Evolutionary conservation across 1,284 basidiomycete species (phyloP).

Genomic region (Calocybe gambosa): DNA sequence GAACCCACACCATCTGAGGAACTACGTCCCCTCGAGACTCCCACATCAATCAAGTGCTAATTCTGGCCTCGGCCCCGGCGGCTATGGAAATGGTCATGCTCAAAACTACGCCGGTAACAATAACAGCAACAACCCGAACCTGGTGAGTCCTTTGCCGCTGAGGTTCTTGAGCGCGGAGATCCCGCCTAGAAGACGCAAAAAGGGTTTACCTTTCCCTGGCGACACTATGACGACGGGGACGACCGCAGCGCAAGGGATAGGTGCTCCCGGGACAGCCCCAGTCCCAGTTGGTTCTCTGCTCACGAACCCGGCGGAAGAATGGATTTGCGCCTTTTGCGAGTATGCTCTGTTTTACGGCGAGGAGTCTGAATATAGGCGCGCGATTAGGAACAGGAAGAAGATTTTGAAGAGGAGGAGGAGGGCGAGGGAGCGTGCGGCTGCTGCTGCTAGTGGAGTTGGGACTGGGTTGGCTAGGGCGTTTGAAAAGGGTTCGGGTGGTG

Average conservation of each 20-base stretch:
- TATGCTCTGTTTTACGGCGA: slow-evolving; percentile 82
- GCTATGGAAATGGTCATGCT: slow-evolving; percentile 28
- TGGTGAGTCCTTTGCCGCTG: slow-evolving; percentile 51
- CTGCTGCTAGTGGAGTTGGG: slow-evolving; percentile 34
- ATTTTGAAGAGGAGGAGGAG: slow-evolving; percentile 68
- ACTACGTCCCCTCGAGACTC: slow-evolving; percentile 78
- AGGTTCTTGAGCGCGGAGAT: slow-evolving; percentile 65
- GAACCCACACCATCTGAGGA: slow-evolving; percentile 86
- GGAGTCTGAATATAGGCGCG: slow-evolving; percentile 53
- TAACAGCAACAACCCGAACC: slow-evolving; percentile 23
- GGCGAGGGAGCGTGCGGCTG: slow-evolving; percentile 72
- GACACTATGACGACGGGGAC: slow-evolving; percentile 1
- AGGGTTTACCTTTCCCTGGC: slow-evolving; percentile 10
- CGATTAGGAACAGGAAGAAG: slow-evolving; percentile 71
- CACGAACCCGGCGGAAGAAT: slow-evolving; percentile 70
- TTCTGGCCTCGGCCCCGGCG: slow-evolving; percentile 27
- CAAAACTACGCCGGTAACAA: background rate
- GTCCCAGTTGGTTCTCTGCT: slow-evolving; percentile 30
- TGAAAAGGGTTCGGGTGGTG: slow-evolving; percentile 24
- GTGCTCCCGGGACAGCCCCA: background rate
- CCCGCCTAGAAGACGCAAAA: slow-evolving; percentile 38
- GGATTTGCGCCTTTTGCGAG: slow-evolving; percentile 87
- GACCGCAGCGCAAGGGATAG: background rate
- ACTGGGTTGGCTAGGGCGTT: slow-evolving; percentile 17
- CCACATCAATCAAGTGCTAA: slow-evolving; percentile 25